Conservation (phyloP, 257 asterid species). For the Nicotiana obtusifolia region DNA sequence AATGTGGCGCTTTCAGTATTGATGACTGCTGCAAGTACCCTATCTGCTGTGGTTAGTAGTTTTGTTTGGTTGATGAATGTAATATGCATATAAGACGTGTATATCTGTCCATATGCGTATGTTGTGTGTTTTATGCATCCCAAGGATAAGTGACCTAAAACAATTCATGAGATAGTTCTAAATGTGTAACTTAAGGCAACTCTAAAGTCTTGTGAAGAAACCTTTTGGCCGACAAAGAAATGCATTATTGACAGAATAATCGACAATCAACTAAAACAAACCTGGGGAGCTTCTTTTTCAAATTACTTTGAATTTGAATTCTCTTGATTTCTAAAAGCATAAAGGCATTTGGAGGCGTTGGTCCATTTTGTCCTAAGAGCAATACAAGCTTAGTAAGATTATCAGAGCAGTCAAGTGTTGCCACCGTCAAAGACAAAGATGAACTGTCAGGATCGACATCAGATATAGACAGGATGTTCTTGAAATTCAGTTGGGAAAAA, state of each 20-base stretch:
- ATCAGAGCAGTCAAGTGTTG: neutral
- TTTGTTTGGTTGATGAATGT: neutral
- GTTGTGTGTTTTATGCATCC: neutral
- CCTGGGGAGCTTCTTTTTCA: neutral
- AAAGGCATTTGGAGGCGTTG: neutral
- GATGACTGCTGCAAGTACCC: constrained; percentile 95
- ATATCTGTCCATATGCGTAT: neutral
- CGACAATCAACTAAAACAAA: neutral
- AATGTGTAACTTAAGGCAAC: neutral
- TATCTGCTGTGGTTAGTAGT: constrained; percentile 79
- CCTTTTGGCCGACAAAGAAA: neutral
- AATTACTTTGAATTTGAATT: neutral
- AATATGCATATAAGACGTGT: neutral
- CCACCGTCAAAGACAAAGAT: neutral
- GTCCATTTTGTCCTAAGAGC: neutral
- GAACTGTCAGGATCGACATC: neutral
- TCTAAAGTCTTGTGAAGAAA: neutral
- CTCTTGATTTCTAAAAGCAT: neutral
- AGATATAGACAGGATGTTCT: neutral
- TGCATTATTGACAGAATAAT: neutral
- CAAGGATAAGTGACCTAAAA: neutral
- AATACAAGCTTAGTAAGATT: neutral
- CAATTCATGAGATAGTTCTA: neutral
- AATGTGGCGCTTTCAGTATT: constrained; percentile 93
- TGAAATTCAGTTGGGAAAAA: neutral